These are phyloP conservation scores for Plasmodium vinckei DNA, from an alignment of 169 alveolate species.

Conservation along the genomic window DNA sequence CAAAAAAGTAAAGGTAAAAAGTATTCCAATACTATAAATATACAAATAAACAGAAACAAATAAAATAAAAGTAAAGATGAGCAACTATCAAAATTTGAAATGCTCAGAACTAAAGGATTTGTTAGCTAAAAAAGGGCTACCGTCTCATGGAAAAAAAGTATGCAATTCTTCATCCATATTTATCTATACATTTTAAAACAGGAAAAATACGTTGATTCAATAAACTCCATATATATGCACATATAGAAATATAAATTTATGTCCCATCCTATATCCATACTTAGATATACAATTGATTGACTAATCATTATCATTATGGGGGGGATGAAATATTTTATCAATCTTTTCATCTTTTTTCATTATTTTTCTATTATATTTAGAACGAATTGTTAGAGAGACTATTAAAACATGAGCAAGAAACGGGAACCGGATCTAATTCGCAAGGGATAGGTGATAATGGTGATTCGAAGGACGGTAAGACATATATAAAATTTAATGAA, in stretches of 20 bases:
- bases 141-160: slow-evolving; percentile 75
- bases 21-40: not conserved
- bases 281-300: not conserved
- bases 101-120: slow-evolving; percentile 71
- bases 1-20: not conserved
- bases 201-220: no score
- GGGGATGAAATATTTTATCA: not conserved
- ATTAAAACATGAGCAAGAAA: slow-evolving; percentile 54
- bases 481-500: slow-evolving; percentile 12
- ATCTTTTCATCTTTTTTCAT: not conserved
- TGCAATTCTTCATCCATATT: not conserved
- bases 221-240: not conserved
- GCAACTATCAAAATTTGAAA: slow-evolving; percentile 54
- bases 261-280: not conserved
- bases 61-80: slow-evolving; percentile 20
- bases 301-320: not conserved
- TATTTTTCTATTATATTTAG: slow-evolving; percentile 2
- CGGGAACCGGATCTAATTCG: not conserved
- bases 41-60: not conserved
- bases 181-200: not conserved
- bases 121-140: slow-evolving; percentile 76
- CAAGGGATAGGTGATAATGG: slow-evolving; percentile 18
- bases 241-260: not conserved
- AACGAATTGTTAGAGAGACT: slow-evolving; percentile 68
- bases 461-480: slow-evolving; percentile 14